Evolutionary conservation across 208 protist genomes (phyloP), one percentile per base, ranked within the genome.

Genomic region (Leishmania mexicana): DNA sequence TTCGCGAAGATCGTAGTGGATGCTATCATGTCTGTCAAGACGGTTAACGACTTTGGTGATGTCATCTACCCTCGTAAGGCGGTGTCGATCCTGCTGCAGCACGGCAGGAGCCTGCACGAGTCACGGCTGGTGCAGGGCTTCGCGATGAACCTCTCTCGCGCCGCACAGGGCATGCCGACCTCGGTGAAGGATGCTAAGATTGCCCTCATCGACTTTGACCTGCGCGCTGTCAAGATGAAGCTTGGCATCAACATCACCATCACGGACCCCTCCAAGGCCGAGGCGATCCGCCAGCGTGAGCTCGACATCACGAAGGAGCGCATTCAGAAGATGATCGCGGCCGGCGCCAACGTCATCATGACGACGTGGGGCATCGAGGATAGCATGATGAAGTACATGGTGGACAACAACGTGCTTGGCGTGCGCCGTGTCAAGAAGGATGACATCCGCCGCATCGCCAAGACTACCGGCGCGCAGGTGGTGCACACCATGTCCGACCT

Each of bases 321-420:
- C 81, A 99, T 99, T 68, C 88, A 99, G 85, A 97, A 99, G 89
- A 98, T 99, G 90, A 92, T 99, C 35, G 95, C 96, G 10, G 95
- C 98, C 7, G 99, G 99, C 65, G 99, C 99, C 31, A 99, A 99
- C 86, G 99, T 99, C 28, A 98, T 99, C 71, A 92, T 99, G 62
- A 99, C 99, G n/a, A 99, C 99, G 7, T 99, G 99, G 96, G 96
- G 96, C 79, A 99, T 99, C 83, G 99, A 99, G 87, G 99, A 99
- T 85, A 95, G 98, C 79, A 98, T 98, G 90, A 88, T 99, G 81
- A 99, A 99, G 93, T 99, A 99, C 87, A 99, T 99, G 91, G 98
- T 99, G 11, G 99, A 99, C 81, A 95, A 95, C 58, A 94, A 96
- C 53, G 96, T 98, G 19, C 99, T 99, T 77, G 99, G 96, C 75